phyloP scores from a whole-genome alignment of 768 basidiomycete genomes.

The Cyathus striatus region DNA sequence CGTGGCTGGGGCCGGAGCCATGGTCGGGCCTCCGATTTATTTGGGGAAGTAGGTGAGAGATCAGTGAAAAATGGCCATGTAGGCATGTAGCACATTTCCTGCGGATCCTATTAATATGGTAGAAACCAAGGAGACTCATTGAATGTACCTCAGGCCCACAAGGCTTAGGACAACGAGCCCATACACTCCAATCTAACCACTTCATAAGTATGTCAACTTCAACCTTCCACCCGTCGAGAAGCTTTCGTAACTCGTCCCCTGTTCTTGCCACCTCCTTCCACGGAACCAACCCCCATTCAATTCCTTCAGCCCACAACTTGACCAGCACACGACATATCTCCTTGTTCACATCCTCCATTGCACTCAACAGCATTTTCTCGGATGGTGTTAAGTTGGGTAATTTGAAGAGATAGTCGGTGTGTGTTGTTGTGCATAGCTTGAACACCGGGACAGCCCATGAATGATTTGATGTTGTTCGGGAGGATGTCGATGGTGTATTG shows the following conservation, averaged over 20 bases:
- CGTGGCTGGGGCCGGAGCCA: too few relatives aligned
- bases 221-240: background rate
- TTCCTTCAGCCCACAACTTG: slow-evolving; percentile 5
- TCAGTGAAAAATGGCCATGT: slow-evolving; percentile 40
- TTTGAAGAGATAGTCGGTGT: slow-evolving; percentile 11
- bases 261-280: background rate
- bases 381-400: slow-evolving; percentile 16
- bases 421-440: slow-evolving; percentile 21
- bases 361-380: slow-evolving; percentile 9
- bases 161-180: slow-evolving; percentile 2
- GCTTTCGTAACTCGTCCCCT: background rate
- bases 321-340: slow-evolving; percentile 7
- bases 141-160: slow-evolving; percentile 31
- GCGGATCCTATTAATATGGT: background rate
- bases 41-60: too few relatives aligned
- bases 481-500: background rate
- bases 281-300: background rate
- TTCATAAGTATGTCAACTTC: slow-evolving; percentile 1
- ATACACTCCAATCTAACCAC: slow-evolving; percentile 6
- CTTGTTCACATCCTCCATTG: slow-evolving; percentile 1
- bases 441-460: slow-evolving; percentile 25
- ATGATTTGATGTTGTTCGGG: background rate
- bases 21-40: too few relatives aligned
- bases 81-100: slow-evolving; percentile 41
- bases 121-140: background rate